These are phyloP conservation scores for Guadua angustifolia DNA, from an alignment of 176 grass and related monocot species.

Conservation along the genomic window DNA sequence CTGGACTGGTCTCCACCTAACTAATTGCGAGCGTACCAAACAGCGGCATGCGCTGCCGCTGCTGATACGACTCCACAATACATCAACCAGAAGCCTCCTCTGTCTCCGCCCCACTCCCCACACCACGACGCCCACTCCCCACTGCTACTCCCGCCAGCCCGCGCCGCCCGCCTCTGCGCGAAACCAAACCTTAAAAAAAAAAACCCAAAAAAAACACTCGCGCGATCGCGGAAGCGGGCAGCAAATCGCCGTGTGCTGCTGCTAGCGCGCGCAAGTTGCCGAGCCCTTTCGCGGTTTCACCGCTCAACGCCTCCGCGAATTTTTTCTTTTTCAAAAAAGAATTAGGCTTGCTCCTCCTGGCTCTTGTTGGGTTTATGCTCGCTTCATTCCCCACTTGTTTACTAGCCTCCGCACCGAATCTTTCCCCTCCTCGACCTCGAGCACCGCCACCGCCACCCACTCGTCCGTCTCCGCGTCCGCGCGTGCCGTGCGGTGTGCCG, in stretches of 20 bases:
- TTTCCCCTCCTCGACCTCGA: slow-evolving; percentile 40
- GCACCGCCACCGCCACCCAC: slow-evolving; percentile 20
- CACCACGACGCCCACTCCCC: neutral
- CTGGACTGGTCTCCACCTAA: neutral
- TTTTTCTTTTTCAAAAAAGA: neutral
- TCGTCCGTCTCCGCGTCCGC: slow-evolving; percentile 7
- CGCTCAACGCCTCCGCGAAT: neutral
- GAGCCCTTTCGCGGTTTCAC: neutral
- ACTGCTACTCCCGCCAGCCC: neutral
- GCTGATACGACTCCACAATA: neutral
- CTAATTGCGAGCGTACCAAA: slow-evolving; percentile 35
- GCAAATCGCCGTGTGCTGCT: slow-evolving; percentile 36
- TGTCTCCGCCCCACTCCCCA: neutral
- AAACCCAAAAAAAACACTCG: neutral
- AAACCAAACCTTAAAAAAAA: neutral
- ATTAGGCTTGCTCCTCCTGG: neutral
- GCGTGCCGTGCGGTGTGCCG: slow-evolving; percentile 15
- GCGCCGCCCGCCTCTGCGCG: neutral
- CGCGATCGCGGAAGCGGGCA: slow-evolving; percentile 2
- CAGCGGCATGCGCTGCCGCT: neutral
- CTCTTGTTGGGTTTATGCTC: slow-evolving; percentile 21
- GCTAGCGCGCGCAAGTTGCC: slow-evolving; percentile 30
- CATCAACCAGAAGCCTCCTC: neutral
- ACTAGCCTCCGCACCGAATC: slow-evolving; percentile 36
- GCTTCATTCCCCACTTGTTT: slow-evolving; percentile 23